Percentiles rank a stretch among this genome's conserved stretches.
These are phyloP conservation scores for Scutellaria minor DNA, from an alignment of 257 asterid species.

Conservation along the genomic window DNA sequence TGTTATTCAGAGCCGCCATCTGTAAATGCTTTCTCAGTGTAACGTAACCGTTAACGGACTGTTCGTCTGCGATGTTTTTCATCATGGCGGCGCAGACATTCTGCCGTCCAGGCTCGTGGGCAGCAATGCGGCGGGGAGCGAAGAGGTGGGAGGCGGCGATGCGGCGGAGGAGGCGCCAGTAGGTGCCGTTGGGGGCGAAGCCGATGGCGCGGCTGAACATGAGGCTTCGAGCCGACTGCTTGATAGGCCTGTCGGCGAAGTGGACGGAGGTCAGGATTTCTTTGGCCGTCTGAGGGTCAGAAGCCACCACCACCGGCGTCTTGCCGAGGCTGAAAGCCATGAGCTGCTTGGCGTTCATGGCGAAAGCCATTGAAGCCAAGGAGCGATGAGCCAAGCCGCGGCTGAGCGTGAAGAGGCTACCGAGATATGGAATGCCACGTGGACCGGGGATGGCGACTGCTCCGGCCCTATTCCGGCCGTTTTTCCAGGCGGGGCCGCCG, in stretches of 20 bases:
- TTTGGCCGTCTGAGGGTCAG: conserved; percentile 54
- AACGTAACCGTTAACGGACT: conserved; percentile 28
- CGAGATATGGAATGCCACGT: conserved; percentile 58
- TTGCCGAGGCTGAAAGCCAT: conserved; percentile 80
- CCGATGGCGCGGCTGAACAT: conserved; percentile 80
- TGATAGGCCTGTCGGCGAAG: conserved; percentile 72
- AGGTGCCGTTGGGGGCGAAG: conserved; percentile 68
- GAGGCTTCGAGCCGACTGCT: conserved; percentile 61
- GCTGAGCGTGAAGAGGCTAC: conserved; percentile 53
- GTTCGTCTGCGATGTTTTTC: conserved; percentile 29
- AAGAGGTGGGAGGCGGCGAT: conserved; percentile 70
- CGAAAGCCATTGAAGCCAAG: conserved; percentile 42
- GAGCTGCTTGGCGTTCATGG: conserved; percentile 48
- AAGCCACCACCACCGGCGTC: conserved; percentile 63
- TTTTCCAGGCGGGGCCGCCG: conserved; percentile 63
- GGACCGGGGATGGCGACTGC: conserved; percentile 62
- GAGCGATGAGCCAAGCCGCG: conserved; percentile 66
- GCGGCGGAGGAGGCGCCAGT: conserved; percentile 76
- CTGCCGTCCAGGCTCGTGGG: conserved; percentile 44
- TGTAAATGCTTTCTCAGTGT: conserved; percentile 48
- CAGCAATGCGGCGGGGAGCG: conserved; percentile 55
- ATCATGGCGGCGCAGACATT: conserved; percentile 42
- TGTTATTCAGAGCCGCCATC: conserved; percentile 50
- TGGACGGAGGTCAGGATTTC: conserved; percentile 52
- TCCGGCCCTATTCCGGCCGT: conserved; percentile 44